Base-by-base conservation (phyloP, 2,329 filamentous ascomycete species). In the Ophiosphaerella herpotricha region DNA sequence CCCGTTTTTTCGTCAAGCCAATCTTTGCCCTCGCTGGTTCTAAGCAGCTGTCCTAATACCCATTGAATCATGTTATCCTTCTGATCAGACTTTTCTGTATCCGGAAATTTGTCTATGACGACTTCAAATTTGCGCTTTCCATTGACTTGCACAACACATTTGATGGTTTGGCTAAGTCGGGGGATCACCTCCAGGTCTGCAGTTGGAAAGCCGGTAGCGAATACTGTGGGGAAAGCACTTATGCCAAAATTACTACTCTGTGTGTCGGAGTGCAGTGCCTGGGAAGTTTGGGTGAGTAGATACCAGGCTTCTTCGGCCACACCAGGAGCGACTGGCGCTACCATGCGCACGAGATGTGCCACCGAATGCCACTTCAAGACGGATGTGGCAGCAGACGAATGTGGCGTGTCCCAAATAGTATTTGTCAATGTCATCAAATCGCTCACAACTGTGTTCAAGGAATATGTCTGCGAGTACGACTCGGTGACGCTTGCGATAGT, bases 401-500 rank as follows among this genome's bases (percentile, higher is more conserved):
- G 53, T 6, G 60, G 55, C 1, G 61, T 49, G 48, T 70, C 63
- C 55, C 55, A 63, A 39, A 75, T 66, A 1, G 78, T 73, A 68
- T 96, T 96, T 4, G 90, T 92, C 13, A 96, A 79, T 36, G 83
- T 85, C 81, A 91, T 96, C 12, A 96, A 78, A 64, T 93, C 88
- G 1, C 90, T 94, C 14, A 96, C 82, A 7, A 90, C 81, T 0
- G 90, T 95, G 74, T 96, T 96, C 45, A 96, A 79, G 1, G 88
- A 81, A 68, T 91, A 89, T 1, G 91, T 85, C 43, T 83, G 81
- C 18, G 86, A 80, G 64, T 91, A 87, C 2, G 89, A 87, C 5
- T 79, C 75, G 0, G 85, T 89, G 48, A 92, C 84, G 6, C 82
- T 87, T 3, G 72, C 67, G 46, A 94, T 86, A 4, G 86, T 86